Conservation (phyloP, 805 yeast species). For the fission yeast (Schizosaccharomyces pombe) region DNA sequence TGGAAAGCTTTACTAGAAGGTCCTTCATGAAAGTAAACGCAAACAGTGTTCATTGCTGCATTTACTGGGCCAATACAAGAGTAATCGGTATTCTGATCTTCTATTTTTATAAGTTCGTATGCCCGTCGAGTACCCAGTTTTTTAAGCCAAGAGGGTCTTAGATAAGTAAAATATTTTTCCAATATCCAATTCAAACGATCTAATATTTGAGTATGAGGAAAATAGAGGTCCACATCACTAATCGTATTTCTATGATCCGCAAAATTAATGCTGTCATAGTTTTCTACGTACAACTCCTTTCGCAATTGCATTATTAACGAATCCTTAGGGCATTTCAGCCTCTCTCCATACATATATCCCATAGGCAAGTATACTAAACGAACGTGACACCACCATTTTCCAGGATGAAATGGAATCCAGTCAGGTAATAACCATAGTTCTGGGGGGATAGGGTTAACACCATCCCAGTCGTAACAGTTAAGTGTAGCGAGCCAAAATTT, state of each 20-base stretch:
- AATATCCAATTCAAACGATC: conserved; percentile 37
- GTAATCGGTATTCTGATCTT: conserved; percentile 51
- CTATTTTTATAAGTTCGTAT: conserved; percentile 46
- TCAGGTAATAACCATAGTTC: conserved; percentile 82
- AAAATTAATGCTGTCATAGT: conserved; percentile 48
- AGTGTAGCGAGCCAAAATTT: conserved; percentile 70
- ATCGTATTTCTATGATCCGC: conserved; percentile 52
- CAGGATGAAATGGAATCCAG: conserved; percentile 65
- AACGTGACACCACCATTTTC: conserved; percentile 97
- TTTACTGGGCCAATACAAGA: conserved; percentile 85
- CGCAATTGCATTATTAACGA: conserved; percentile 46
- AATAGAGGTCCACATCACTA: conserved; percentile 78
- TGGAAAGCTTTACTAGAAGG: conserved; percentile 35
- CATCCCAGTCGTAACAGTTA: conserved; percentile 77
- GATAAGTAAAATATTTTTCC: conserved; percentile 40
- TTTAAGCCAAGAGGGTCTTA: conserved; percentile 55
- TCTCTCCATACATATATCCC: conserved; percentile 49
- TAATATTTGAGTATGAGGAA: conserved; percentile 61
- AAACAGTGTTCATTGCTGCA: conserved; percentile 62
- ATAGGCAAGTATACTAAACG: conserved; percentile 73
- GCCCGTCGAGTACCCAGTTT: conserved; percentile 28
- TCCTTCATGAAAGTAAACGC: conserved; percentile 49
- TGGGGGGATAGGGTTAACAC: conserved; percentile 95
- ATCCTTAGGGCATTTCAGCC: conserved; percentile 23
- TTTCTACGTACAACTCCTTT: conserved; percentile 46